Evolutionary conservation across 371 early-diverging fungal species (phyloP), one percentile per base, ranked within the genome.

Genomic region (Lichtheimia ramosa): DNA sequence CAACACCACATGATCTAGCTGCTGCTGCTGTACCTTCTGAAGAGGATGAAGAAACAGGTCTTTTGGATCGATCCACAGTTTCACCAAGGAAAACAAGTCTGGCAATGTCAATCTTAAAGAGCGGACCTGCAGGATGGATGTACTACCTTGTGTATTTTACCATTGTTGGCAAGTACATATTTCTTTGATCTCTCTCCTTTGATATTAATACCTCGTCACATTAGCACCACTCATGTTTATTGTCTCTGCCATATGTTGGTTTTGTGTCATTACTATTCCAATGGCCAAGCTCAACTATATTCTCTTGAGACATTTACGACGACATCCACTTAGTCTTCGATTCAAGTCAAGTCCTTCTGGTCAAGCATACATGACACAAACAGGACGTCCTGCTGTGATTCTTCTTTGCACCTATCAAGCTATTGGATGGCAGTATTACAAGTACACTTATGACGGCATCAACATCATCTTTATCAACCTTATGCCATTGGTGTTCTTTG

Each of bases 391-490:
- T 5, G 65, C 79, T 6, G 72, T 81, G 40, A 86, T 92, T 23
- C 65, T 93, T 24, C 73, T 94, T 34, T 93, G 92, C 69, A 90
- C 90, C 0, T 88, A 87, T 63, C 83, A 89, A 48, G 93, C 92
- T 0, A 75, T 89, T 39, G 95, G 94, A 14, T 66, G 86, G 54
- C 86, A 88, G 64, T 94, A 94, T 71, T 92, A 91, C 84, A 92
- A 92, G 74, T 96, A 95, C 72, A 97, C 97, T 6, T 85, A 90
- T 49, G 96, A 96, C 61, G 98, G 98, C 15, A 89, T 95, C 79
- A 98, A 97, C 79, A 93, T 98, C 54, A 86, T 96, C 49, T 91
- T 98, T 64, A 91, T 97, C 83, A 96, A 98, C 70, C 69, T 96
- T 73, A 74, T 96, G 54, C 85, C 90, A 1, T 70, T 96, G 5